A percentile compares a stretch with the other conserved stretches of the same genome.
These are phyloP conservation scores for Apophysomyces ossiformis DNA, from an alignment of 371 early-diverging fungal genomes.

Conservation along the genomic window DNA sequence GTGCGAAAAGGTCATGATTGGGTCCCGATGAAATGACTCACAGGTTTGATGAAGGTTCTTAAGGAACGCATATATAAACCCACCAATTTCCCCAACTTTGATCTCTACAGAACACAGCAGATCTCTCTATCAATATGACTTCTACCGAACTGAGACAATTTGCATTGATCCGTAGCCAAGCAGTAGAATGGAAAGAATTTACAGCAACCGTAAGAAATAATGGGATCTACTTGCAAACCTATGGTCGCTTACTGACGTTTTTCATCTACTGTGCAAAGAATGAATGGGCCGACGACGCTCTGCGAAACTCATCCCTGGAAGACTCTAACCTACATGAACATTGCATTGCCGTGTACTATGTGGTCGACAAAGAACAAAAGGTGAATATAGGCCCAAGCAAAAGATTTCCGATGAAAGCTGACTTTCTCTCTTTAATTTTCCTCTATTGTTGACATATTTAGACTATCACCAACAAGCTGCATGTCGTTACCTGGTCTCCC, in stretches of 20 bases:
- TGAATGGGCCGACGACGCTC: slow-evolving; percentile 2
- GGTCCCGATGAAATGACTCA: too few relatives aligned
- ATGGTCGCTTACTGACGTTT: too few relatives aligned
- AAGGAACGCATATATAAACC: too few relatives aligned
- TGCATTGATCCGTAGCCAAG: slow-evolving; percentile 19
- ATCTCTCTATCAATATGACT: slow-evolving; percentile 13
- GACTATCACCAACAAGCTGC: slow-evolving; percentile 7
- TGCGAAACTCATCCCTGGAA: slow-evolving; percentile 4
- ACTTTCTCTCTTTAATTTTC: too few relatives aligned
- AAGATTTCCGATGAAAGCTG: not conserved
- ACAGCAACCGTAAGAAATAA: not conserved
- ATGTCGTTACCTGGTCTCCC: slow-evolving; percentile 20
- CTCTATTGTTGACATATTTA: not conserved
- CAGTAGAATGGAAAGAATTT: slow-evolving; percentile 22
- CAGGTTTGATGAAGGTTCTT: too few relatives aligned
- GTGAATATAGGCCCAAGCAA: not conserved
- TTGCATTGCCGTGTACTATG: slow-evolving; percentile 22
- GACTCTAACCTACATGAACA: not conserved
- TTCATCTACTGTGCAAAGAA: not conserved
- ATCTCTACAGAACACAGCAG: too few relatives aligned
- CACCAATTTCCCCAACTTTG: too few relatives aligned
- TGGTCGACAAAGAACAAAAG: slow-evolving; percentile 14
- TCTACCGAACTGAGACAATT: slow-evolving; percentile 15
- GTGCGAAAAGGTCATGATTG: too few relatives aligned
- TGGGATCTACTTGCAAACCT: too few relatives aligned